A percentile compares a stretch with the other conserved stretches of the same genome.
These are phyloP conservation scores for Gentiana straminea DNA, from an alignment of 257 asterid genomes.

Conservation along the genomic window DNA sequence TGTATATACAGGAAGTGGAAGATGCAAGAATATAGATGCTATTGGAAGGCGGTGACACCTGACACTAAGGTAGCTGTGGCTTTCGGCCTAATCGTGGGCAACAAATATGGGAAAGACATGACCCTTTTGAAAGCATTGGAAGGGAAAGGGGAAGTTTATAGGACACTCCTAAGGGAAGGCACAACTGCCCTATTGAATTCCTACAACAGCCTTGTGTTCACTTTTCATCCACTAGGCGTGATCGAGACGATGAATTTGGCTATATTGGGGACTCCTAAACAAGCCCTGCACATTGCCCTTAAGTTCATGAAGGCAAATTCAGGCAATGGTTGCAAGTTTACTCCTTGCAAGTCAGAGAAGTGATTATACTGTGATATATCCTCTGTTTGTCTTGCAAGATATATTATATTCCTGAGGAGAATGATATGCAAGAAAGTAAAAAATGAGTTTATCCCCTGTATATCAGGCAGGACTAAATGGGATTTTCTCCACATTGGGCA, in stretches of 20 bases:
- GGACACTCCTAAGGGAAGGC: slow-evolving; percentile 78
- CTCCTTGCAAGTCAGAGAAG: slow-evolving; percentile 46
- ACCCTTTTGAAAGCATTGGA: slow-evolving; percentile 44
- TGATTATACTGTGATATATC: background rate
- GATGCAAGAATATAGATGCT: slow-evolving; percentile 66
- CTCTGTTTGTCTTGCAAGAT: background rate
- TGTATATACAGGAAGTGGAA: slow-evolving; percentile 51
- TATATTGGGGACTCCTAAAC: slow-evolving; percentile 48
- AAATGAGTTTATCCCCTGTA: no score
- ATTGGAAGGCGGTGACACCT: slow-evolving; percentile 68
- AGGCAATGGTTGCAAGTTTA: slow-evolving; percentile 55
- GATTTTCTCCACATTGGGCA: no score
- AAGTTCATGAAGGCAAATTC: slow-evolving; percentile 71
- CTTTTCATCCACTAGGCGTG: slow-evolving; percentile 53
- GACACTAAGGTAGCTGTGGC: slow-evolving; percentile 60
- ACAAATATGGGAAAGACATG: slow-evolving; percentile 62
- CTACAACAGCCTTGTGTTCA: slow-evolving; percentile 56
- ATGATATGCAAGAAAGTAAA: no score
- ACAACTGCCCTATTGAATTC: slow-evolving; percentile 89
- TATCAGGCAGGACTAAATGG: no score
- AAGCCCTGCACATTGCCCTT: slow-evolving; percentile 54
- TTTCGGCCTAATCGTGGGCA: slow-evolving; percentile 62
- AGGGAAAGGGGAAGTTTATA: slow-evolving; percentile 82
- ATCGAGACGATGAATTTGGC: slow-evolving; percentile 54
- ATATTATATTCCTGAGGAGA: no score